Base-by-base conservation (phyloP, 805 yeast genomes). In the Monosporozyma unispora region DNA sequence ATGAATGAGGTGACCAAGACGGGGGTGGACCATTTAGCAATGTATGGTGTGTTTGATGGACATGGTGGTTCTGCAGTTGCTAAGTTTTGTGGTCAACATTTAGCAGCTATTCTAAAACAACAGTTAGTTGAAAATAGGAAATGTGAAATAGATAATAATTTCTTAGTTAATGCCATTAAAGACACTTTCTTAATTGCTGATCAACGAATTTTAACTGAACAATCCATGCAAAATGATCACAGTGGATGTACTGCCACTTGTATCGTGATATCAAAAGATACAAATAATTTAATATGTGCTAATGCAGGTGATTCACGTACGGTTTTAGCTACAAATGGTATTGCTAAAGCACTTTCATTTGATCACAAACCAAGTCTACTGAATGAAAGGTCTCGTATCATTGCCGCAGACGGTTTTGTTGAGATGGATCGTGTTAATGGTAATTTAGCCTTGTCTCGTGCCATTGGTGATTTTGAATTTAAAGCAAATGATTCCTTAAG, bases 261-360 rank as follows among this genome's bases (percentile, higher is more conserved):
- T 1, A 85, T 81, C n/a, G 69, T 91, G 46, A 77, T 91, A 48
- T 80, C 95, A 11, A 64, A 70, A 23, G 60, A 69, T 46, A 56
- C 56, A 23, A 63, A 65, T 47, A 61, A 72, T 39, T 68, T 82
- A 48, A 67, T 78, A 49, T 87, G 96, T 71, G 98, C 93, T 55
- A 91, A 91, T 64, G 90, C 98, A 3, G 99, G 99, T 56, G 99
- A 91, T 69, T 87, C 96, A 40, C 81, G 99, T 73, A 88, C 96
- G 3, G 87, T 91, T 35, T 74, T 91, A 72, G 86, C 95, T 23
- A 80, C 80, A 49, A 77, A 79, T 59, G 97, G 97, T 27, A 70
- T 71, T 52, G 95, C 96, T 40, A 93, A 91, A 72, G 86, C 96
- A 1, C 70, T 87, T 59, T 81, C 89, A 18, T 81, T 73, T 61